These are phyloP conservation scores for Capillidium rhysosporum DNA, from an alignment of 371 early-diverging fungal genomes.

Conservation along the genomic window DNA sequence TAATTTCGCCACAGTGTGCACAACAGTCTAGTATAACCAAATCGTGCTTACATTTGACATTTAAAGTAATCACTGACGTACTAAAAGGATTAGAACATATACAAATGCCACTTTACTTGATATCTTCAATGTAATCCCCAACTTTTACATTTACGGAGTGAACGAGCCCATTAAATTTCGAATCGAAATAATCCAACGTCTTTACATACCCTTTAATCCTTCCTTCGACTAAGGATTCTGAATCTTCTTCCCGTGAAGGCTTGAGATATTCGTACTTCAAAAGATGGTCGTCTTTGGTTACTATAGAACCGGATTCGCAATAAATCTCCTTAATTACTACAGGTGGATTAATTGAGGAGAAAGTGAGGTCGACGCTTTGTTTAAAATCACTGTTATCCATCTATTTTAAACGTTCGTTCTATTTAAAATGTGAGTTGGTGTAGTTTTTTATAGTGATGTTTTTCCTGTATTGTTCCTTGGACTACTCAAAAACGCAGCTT, in stretches of 20 bases:
- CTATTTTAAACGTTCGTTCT: too few relatives aligned
- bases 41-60: not conserved
- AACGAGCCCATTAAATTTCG: not conserved
- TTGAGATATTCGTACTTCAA: not conserved
- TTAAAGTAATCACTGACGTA: not conserved
- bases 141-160: not conserved
- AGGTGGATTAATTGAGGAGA: not conserved
- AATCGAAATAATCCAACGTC: not conserved
- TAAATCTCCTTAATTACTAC: not conserved
- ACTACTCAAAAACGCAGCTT: too few relatives aligned
- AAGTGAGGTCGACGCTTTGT: too few relatives aligned
- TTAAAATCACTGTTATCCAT: too few relatives aligned
- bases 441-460: too few relatives aligned
- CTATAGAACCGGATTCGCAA: not conserved
- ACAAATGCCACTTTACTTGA: not conserved
- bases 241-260: not conserved
- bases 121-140: not conserved
- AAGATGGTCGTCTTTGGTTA: not conserved
- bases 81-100: not conserved
- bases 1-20: constrained; percentile 2
- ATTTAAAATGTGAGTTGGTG: too few relatives aligned
- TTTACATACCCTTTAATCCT: not conserved
- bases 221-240: not conserved
- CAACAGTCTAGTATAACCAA: not conserved
- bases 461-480: too few relatives aligned